Percentiles rank a stretch among this genome's conserved stretches.
phyloP scores from a whole-genome alignment of 768 basidiomycete species.

The Pholiota microspora region DNA sequence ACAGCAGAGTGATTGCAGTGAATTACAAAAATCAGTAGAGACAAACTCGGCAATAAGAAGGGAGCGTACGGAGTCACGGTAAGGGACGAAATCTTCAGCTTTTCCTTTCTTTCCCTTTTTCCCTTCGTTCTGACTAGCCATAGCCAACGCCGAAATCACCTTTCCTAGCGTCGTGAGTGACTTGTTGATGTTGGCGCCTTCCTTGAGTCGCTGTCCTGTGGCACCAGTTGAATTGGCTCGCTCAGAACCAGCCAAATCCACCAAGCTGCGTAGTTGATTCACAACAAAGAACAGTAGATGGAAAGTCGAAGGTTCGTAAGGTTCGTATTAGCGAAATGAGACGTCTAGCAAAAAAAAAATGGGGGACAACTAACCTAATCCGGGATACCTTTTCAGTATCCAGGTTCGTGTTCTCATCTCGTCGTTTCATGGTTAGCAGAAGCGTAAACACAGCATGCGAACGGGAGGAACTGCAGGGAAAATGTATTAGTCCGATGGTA shows the following conservation, averaged over 20 bases:
- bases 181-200: slow-evolving; percentile 99
- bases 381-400: slow-evolving; percentile 99
- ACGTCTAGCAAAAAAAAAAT: background rate
- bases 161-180: slow-evolving; percentile 97
- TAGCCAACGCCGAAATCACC: slow-evolving; percentile 90
- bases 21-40: no score
- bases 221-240: slow-evolving; percentile 97
- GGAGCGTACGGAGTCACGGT: slow-evolving; percentile 85
- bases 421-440: slow-evolving; percentile 87
- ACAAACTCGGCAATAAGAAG: slow-evolving; percentile 3
- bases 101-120: slow-evolving; percentile 91
- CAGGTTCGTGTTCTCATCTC: slow-evolving; percentile 80
- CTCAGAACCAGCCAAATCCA: slow-evolving; percentile 96
- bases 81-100: slow-evolving; percentile 92
- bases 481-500: slow-evolving; percentile 1
- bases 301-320: slow-evolving; percentile 6
- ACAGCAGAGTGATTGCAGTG: no score
- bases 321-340: background rate
- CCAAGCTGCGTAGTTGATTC: slow-evolving; percentile 50
- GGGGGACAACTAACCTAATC: slow-evolving; percentile 61
- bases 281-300: slow-evolving; percentile 1
- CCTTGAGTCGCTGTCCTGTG: slow-evolving; percentile 92
- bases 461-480: slow-evolving; percentile 72
- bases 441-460: slow-evolving; percentile 99
- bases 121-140: slow-evolving; percentile 58